phyloP scores from a whole-genome alignment of 495 filamentous ascomycete genomes.

The Penicillium waksmanii region DNA sequence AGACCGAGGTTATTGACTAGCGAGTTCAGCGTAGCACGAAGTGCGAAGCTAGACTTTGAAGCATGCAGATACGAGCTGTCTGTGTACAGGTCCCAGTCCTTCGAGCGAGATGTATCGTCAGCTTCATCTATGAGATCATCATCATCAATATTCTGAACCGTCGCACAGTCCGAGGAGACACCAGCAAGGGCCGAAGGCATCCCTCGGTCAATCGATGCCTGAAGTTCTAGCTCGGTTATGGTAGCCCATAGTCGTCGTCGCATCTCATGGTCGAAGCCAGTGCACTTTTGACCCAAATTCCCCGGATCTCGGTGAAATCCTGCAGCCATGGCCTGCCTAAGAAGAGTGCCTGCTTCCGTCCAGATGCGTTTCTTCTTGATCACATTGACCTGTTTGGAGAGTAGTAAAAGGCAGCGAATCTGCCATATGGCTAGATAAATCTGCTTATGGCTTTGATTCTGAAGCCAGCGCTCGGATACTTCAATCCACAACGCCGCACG shows the following conservation, averaged over 20 bases:
- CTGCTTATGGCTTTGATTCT: constrained; percentile 43
- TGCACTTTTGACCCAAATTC: constrained; percentile 26
- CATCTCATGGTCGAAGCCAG: constrained; percentile 53
- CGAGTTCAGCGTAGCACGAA: constrained; percentile 32
- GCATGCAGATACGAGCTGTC: constrained; percentile 28
- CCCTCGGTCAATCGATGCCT: constrained; percentile 56
- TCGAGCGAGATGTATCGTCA: constrained; percentile 35
- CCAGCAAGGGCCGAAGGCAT: constrained; percentile 54
- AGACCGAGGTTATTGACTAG: constrained; percentile 32
- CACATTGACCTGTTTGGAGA: constrained; percentile 53
- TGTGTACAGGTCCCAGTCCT: constrained; percentile 22
- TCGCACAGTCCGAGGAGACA: constrained; percentile 52
- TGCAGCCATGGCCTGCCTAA: constrained; percentile 53
- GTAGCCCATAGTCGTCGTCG: constrained; percentile 61
- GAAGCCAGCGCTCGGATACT: constrained; percentile 38
- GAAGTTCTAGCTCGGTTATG: constrained; percentile 56
- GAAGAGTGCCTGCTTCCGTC: constrained; percentile 52
- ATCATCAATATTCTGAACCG: constrained; percentile 55
- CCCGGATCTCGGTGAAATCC: constrained; percentile 61
- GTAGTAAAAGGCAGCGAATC: constrained; percentile 50
- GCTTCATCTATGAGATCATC: constrained; percentile 20
- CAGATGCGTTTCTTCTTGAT: constrained; percentile 56
- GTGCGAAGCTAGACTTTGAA: constrained; percentile 24
- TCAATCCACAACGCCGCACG: constrained; percentile 41
- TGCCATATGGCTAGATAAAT: constrained; percentile 53